A percentile compares a stretch with the other conserved stretches of the same genome.
Conservation (phyloP, 768 basidiomycete genomes). For the Psilocybe sp. region DNA sequence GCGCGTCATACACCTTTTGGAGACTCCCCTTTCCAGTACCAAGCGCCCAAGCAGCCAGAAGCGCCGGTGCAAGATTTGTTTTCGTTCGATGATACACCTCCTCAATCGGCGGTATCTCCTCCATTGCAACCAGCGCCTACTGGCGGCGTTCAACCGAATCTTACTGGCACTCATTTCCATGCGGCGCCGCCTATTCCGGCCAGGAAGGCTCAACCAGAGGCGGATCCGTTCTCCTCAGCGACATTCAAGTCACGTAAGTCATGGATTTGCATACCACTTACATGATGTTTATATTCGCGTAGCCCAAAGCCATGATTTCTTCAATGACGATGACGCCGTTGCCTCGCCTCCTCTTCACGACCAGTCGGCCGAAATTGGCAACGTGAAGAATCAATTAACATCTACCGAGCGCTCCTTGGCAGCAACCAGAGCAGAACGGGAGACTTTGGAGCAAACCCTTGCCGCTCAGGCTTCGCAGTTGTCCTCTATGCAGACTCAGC, state of each 20-base stretch:
- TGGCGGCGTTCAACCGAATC: constrained; percentile 26
- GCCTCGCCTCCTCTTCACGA: constrained; percentile 59
- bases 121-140: constrained; percentile 38
- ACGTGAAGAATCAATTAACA: constrained; percentile 78
- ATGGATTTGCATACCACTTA: neutral
- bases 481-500: constrained; percentile 76
- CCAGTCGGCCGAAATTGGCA: constrained; percentile 83
- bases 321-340: constrained; percentile 73
- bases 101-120: constrained; percentile 33
- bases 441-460: constrained; percentile 59
- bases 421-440: constrained; percentile 63
- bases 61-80: constrained; percentile 47
- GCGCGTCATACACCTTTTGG: constrained; percentile 46
- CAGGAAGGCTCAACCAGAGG: constrained; percentile 16
- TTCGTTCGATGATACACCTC: constrained; percentile 55
- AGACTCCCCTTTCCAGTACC: constrained; percentile 37
- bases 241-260: constrained; percentile 27
- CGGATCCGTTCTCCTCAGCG: constrained; percentile 53
- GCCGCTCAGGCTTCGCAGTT: constrained; percentile 73
- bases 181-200: constrained; percentile 23
- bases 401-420: constrained; percentile 76
- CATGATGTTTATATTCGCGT: neutral
- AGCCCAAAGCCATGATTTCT: constrained; percentile 45
- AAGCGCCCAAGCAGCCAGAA: constrained; percentile 33
- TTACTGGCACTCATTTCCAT: constrained; percentile 23